phyloP scores from a whole-genome alignment of 2,329 filamentous ascomycete genomes.

The Aspergillus cejpii region DNA sequence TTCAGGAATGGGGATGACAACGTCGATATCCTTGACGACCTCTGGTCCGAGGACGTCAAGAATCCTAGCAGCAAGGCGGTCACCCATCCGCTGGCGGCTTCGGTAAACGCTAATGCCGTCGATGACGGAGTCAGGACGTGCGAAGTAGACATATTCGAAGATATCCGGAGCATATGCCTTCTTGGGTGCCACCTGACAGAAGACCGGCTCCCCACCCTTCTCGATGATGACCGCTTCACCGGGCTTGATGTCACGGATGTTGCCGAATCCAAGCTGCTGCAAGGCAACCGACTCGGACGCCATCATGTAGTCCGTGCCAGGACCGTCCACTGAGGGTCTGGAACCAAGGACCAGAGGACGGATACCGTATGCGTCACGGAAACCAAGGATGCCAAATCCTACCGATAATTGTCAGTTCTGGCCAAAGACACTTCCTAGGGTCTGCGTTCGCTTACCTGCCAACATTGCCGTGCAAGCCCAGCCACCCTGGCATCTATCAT shows the following conservation, averaged over 20 bases:
- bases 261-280: conserved; percentile 68
- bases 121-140: conserved; percentile 71
- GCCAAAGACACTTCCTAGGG: neutral
- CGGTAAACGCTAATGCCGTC: conserved; percentile 83
- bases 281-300: conserved; percentile 83
- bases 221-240: conserved; percentile 80
- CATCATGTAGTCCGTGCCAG: conserved; percentile 77
- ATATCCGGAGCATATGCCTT: conserved; percentile 74
- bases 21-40: conserved; percentile 67
- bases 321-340: conserved; percentile 58
- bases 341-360: conserved; percentile 75
- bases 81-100: conserved; percentile 80
- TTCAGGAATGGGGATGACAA: conserved; percentile 74
- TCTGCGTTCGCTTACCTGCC: conserved; percentile 46
- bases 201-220: conserved; percentile 67
- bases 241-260: conserved; percentile 70
- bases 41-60: conserved; percentile 60
- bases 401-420: conserved; percentile 14
- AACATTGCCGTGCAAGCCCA: conserved; percentile 79
- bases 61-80: conserved; percentile 69
- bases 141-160: conserved; percentile 85
- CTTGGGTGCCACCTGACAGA: conserved; percentile 64
- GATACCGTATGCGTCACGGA: conserved; percentile 74
- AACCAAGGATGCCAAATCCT: conserved; percentile 73
- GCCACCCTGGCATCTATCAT: conserved; percentile 64